Base-by-base conservation (phyloP, 352 stramenopile genomes). In the Globisporangium paddicum region DNA sequence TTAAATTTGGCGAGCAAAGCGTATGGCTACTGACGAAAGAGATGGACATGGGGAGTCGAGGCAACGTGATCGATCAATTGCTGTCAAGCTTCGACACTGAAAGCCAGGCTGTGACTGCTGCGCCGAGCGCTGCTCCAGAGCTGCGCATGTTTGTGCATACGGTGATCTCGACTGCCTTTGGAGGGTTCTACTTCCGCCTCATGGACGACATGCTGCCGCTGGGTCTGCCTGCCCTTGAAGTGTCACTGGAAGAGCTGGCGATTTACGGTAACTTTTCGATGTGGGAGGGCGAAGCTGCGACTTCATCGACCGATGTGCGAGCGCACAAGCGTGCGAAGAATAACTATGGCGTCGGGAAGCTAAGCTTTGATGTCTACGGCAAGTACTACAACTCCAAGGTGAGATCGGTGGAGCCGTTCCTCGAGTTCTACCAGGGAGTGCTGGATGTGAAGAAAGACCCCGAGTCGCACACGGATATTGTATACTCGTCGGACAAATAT, bases 351-450 rank as follows among this genome's bases (percentile, higher is more conserved):
- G 67, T 92, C 8, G 78, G 67, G 7, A 91, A 87, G 60, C 63
- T 94, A 46, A 89, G 75, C 56, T 91, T 91, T 59, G 77, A 87
- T 23, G 56, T 94, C 34, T 94, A 95, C 56, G 84, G 85, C 68
- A 95, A 94, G 63, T 96, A 96, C 56, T 96, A 90, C 79, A 96
- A 96, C 67, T 69, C 69, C 1, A 90, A 73, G 30, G 76, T 77
- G 13, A 69, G 80, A 5, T 82, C 93, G 42, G 68, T 86, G 5
- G 86, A 96, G 55, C 86, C 86, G 21, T 96, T 94, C 58, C 72
- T 96, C 44, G 86, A 96, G 66, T 93, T 85, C 58, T 94, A 93
- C 55, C 77, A 90, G 59, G 79, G 84, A 0, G 80, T 84, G 30
- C 58, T 94, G 37, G 82, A 93, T 57, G 23, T 92, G 0, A 84